Evolutionary conservation across 345 rosid genomes (phyloP).

Genomic region (Camelina neglecta): DNA sequence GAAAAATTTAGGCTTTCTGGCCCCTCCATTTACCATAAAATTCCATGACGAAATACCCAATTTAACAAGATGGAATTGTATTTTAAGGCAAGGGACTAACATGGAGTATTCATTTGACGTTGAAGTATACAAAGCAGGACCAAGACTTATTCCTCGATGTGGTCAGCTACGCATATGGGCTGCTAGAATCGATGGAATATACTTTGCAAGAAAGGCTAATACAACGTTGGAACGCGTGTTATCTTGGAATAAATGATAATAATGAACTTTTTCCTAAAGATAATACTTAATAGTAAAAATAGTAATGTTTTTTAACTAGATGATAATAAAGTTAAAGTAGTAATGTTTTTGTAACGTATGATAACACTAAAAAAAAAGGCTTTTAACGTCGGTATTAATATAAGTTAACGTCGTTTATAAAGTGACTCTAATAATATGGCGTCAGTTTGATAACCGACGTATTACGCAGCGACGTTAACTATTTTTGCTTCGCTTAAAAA

Average conservation of each 20-base stretch:
- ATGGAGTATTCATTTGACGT: not conserved
- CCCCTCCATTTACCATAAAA: not conserved
- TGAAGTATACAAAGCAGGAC: slow-evolving; percentile 6
- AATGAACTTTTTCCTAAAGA: not conserved
- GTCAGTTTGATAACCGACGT: too few species aligned
- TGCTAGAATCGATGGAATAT: not conserved
- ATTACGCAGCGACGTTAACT: too few species aligned
- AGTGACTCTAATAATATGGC: too few species aligned
- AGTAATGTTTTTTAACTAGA: not conserved
- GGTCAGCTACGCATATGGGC: slow-evolving; percentile 2
- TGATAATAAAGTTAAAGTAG: not conserved
- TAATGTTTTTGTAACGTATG: not conserved
- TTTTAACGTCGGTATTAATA: too few species aligned
- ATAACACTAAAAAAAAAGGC: too few species aligned
- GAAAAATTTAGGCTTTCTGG: not conserved
- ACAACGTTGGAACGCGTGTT: not conserved
- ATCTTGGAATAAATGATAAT: not conserved
- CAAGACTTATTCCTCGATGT: not conserved
- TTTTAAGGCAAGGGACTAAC: not conserved
- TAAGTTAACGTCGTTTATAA: too few species aligned
- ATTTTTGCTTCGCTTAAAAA: too few species aligned
- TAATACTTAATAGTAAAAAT: too few species aligned
- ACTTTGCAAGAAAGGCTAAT: not conserved
- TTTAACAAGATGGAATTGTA: not conserved
- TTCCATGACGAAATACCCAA: not conserved